phyloP scores from a whole-genome alignment of 1,139 yeast genomes.

The Lodderomyces jiufengensis region DNA sequence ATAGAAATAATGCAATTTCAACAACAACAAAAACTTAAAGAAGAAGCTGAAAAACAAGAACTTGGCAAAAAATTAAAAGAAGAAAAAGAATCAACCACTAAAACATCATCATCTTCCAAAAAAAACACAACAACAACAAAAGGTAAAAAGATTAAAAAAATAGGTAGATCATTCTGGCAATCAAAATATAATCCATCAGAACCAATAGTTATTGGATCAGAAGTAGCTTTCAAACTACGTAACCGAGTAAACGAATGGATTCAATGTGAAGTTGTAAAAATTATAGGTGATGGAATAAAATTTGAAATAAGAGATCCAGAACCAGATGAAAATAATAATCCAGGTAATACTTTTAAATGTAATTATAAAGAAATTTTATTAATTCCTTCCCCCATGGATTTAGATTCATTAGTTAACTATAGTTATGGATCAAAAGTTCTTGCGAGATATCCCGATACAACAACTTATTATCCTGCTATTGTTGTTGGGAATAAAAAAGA shows the following conservation, averaged over 20 bases:
- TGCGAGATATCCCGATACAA: slow-evolving; percentile 96
- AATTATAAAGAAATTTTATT: slow-evolving; percentile 74
- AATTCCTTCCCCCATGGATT: slow-evolving; percentile 50
- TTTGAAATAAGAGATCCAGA: slow-evolving; percentile 95
- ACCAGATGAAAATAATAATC: slow-evolving; percentile 89
- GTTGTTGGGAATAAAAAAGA: slow-evolving; percentile 78
- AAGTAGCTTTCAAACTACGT: slow-evolving; percentile 81
- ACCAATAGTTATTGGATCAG: slow-evolving; percentile 65
- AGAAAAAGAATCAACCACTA: not conserved
- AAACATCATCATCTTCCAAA: not conserved
- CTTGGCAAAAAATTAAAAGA: not conserved
- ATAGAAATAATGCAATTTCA: slow-evolving; percentile 24
- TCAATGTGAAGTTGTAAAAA: slow-evolving; percentile 83
- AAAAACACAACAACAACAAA: slow-evolving; percentile 14
- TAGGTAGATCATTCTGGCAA: slow-evolving; percentile 39
- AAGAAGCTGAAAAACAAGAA: not conserved
- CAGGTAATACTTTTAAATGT: slow-evolving; percentile 85
- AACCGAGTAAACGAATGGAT: slow-evolving; percentile 87
- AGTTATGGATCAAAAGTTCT: slow-evolving; percentile 79
- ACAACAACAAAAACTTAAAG: slow-evolving; percentile 10
- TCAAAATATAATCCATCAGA: slow-evolving; percentile 56
- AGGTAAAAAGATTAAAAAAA: slow-evolving; percentile 21
- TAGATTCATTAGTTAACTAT: slow-evolving; percentile 48
- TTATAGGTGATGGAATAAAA: slow-evolving; percentile 70
- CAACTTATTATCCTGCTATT: slow-evolving; percentile 93